These are phyloP conservation scores for Hsuehochloa calcarea DNA, from an alignment of 176 grass and related monocot genomes.

Conservation along the genomic window DNA sequence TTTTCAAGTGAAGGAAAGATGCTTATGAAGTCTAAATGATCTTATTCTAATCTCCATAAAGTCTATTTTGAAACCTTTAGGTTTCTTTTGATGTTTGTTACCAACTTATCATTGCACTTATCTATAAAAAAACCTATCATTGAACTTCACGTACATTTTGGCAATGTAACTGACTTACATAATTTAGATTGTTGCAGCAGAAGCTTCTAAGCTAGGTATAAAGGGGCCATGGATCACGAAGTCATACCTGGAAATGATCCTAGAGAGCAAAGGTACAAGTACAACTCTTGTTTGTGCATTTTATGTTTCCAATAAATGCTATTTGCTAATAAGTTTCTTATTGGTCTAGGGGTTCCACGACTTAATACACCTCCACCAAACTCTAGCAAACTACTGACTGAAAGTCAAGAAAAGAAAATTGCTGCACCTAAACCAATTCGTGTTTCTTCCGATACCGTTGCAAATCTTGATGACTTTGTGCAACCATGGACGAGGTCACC, in stretches of 20 bases:
- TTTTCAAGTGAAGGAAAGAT: conserved; percentile 18
- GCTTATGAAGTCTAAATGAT: conserved; percentile 10
- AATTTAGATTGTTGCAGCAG: conserved; percentile 88
- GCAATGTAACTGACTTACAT: conserved; percentile 47
- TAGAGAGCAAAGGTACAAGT: conserved; percentile 80
- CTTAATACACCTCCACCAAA: conserved; percentile 91
- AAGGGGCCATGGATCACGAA: conserved; percentile 96
- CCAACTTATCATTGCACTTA: neutral
- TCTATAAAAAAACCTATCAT: neutral
- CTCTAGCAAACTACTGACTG: conserved; percentile 61
- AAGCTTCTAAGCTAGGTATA: conserved; percentile 78
- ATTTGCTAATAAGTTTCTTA: conserved; percentile 41
- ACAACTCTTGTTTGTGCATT: conserved; percentile 1
- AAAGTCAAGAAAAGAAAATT: conserved; percentile 88
- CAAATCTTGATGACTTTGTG: conserved; percentile 69
- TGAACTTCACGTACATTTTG: conserved; percentile 12
- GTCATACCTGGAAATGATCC: conserved; percentile 99
- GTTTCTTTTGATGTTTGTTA: conserved; percentile 21
- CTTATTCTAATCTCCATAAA: neutral
- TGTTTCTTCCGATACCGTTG: conserved; percentile 45
- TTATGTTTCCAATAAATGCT: conserved; percentile 23
- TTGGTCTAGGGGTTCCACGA: conserved; percentile 75
- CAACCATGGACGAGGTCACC: conserved; percentile 92
- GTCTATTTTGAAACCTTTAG: neutral
- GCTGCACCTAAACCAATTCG: conserved; percentile 79